Percentiles rank a stretch among this genome's conserved stretches.
Conservation (phyloP, 495 filamentous ascomycete genomes). For the Chlorociboria aeruginascens region DNA sequence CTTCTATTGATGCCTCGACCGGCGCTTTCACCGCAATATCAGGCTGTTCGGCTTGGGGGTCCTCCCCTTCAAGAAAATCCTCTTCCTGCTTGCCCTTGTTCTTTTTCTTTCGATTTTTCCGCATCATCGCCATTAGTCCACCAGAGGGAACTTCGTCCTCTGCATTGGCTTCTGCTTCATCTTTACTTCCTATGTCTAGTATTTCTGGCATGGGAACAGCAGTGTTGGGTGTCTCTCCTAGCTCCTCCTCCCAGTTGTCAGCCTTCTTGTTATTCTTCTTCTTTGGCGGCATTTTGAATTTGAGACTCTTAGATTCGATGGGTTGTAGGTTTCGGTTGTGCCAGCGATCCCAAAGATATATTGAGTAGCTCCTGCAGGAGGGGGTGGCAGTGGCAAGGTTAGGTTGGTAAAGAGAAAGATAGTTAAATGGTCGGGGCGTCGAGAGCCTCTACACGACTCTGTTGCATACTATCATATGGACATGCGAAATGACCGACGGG, state of each 20-base stretch:
- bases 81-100: conserved; percentile 69
- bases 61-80: conserved; percentile 65
- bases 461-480: too few relatives aligned
- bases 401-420: too few relatives aligned
- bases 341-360: too few relatives aligned
- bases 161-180: conserved; percentile 30
- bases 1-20: conserved; percentile 75
- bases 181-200: conserved; percentile 22
- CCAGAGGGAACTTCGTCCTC: conserved; percentile 38
- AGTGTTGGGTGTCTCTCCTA: conserved; percentile 52
- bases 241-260: conserved; percentile 85
- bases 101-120: conserved; percentile 84
- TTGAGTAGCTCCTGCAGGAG: too few relatives aligned
- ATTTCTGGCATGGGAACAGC: conserved; percentile 28
- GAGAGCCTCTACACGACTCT: too few relatives aligned
- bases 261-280: conserved; percentile 79
- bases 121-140: conserved; percentile 74
- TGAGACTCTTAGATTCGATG: too few relatives aligned
- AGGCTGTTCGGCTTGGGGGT: conserved; percentile 33
- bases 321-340: too few relatives aligned
- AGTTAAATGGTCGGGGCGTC: too few relatives aligned
- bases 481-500: too few relatives aligned
- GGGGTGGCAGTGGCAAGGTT: too few relatives aligned
- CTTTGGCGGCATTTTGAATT: conserved; percentile 65
- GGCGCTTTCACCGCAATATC: conserved; percentile 59